A percentile compares a stretch with the other conserved stretches of the same genome.
Evolutionary conservation across 2,329 filamentous ascomycete genomes (phyloP).

Genomic region (Clarireedia paspali): DNA sequence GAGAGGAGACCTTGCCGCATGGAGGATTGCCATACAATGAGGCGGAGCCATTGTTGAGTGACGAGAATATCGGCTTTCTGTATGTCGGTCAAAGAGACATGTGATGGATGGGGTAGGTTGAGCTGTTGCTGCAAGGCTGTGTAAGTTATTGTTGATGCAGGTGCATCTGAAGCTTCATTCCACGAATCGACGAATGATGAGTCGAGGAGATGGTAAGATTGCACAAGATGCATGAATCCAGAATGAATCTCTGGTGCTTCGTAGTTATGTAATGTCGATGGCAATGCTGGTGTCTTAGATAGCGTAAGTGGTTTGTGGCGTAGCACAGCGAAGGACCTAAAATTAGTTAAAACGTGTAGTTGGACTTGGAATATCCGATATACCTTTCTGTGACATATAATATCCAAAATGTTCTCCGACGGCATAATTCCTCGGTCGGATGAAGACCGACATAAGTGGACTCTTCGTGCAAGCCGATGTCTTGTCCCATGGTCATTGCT

Average conservation of each 20-base stretch:
- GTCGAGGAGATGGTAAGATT: constrained; percentile 55
- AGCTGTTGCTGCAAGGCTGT: constrained; percentile 47
- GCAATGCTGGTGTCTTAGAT: constrained; percentile 49
- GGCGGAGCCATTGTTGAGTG: constrained; percentile 63
- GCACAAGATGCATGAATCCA: constrained; percentile 53
- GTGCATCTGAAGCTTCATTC: constrained; percentile 47
- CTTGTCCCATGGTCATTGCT: constrained; percentile 51
- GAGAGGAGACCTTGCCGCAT: constrained; percentile 59
- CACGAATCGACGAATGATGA: constrained; percentile 56
- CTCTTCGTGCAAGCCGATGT: constrained; percentile 52
- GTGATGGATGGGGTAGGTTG: constrained; percentile 29
- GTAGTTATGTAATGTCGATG: constrained; percentile 42
- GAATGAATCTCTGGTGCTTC: constrained; percentile 45
- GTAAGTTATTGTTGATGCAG: constrained; percentile 48
- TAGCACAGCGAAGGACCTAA: constrained; percentile 54
- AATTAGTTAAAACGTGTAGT: background rate
- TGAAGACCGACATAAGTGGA: constrained; percentile 42
- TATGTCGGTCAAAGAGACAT: constrained; percentile 43
- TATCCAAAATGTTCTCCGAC: constrained; percentile 53
- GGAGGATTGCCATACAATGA: constrained; percentile 66
- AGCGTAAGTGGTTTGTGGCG: constrained; percentile 56
- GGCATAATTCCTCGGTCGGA: constrained; percentile 44
- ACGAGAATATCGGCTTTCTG: constrained; percentile 63
- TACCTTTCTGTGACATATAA: constrained; percentile 55
- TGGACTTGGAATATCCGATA: background rate